Conservation (phyloP, 2,329 filamentous ascomycete species). For the Penicillium psychrosexuale region DNA sequence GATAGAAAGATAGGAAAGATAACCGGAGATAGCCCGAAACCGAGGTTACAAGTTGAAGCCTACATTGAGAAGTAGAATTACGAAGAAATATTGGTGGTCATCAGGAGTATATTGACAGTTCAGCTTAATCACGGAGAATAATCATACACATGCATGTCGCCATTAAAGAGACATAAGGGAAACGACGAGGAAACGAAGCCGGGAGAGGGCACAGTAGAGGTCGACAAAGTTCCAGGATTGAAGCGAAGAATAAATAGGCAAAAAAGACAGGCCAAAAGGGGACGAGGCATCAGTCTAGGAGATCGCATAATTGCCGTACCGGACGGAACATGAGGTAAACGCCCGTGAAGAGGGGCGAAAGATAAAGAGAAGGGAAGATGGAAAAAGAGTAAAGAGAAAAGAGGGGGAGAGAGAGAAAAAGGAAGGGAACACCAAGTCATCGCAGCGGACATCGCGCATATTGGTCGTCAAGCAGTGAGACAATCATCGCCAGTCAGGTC, state of each 20-base stretch:
- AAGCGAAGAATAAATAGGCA: constrained; percentile 12
- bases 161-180: constrained; percentile 24
- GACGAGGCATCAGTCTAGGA: constrained; percentile 6
- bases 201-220: constrained; percentile 1
- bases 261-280: constrained; percentile 8
- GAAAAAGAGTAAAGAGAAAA: constrained; percentile 1
- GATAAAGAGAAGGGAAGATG: constrained; percentile 6
- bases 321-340: constrained; percentile 20
- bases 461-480: constrained; percentile 9
- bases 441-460: constrained; percentile 23
- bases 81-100: neutral
- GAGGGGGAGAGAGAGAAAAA: constrained; percentile 3
- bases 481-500: constrained; percentile 15
- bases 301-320: constrained; percentile 21
- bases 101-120: constrained; percentile 1
- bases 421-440: constrained; percentile 12
- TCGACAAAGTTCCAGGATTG: constrained; percentile 16
- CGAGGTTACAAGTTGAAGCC: neutral
- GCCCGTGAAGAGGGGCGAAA: constrained; percentile 4
- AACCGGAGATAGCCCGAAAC: neutral
- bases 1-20: neutral
- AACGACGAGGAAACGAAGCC: constrained; percentile 13
- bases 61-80: neutral
- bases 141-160: constrained; percentile 28
- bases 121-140: constrained; percentile 15